These are phyloP conservation scores for Ascochyta clinopodiicola DNA, from an alignment of 2,329 filamentous ascomycete species.

Conservation along the genomic window DNA sequence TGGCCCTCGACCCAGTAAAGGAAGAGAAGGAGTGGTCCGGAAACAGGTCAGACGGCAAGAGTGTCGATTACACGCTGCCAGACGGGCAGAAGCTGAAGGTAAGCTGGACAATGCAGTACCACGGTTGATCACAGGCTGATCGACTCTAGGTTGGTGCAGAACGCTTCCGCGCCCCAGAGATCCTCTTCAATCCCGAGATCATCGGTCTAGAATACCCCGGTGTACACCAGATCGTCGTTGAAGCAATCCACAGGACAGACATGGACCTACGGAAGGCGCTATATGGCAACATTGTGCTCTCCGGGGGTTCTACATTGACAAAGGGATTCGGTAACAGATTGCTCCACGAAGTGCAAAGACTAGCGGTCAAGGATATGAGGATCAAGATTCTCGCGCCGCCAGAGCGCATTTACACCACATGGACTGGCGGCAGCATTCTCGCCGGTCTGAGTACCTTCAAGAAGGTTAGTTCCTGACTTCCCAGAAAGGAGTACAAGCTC, in stretches of 20 bases:
- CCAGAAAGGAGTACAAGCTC: constrained; percentile 10
- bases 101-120: constrained; percentile 23
- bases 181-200: constrained; percentile 95
- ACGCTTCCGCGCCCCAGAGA: constrained; percentile 94
- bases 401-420: constrained; percentile 97
- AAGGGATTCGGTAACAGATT: constrained; percentile 96
- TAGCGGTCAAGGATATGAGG: constrained; percentile 98
- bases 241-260: constrained; percentile 93
- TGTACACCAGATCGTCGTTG: constrained; percentile 96
- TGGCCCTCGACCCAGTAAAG: constrained; percentile 86
- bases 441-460: constrained; percentile 96
- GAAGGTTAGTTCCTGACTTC: constrained; percentile 69
- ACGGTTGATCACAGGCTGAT: constrained; percentile 28
- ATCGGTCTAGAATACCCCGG: constrained; percentile 97
- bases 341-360: constrained; percentile 86
- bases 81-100: constrained; percentile 95
- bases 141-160: constrained; percentile 78
- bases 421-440: constrained; percentile 97
- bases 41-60: constrained; percentile 78
- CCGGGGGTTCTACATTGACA: constrained; percentile 92
- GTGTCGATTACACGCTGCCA: constrained; percentile 85
- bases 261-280: constrained; percentile 92
- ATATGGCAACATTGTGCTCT: constrained; percentile 96
- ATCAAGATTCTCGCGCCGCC: constrained; percentile 99
- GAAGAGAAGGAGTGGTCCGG: constrained; percentile 95